phyloP scores from a whole-genome alignment of 371 early-diverging fungal genomes.

The Funneliformis caledonium region DNA sequence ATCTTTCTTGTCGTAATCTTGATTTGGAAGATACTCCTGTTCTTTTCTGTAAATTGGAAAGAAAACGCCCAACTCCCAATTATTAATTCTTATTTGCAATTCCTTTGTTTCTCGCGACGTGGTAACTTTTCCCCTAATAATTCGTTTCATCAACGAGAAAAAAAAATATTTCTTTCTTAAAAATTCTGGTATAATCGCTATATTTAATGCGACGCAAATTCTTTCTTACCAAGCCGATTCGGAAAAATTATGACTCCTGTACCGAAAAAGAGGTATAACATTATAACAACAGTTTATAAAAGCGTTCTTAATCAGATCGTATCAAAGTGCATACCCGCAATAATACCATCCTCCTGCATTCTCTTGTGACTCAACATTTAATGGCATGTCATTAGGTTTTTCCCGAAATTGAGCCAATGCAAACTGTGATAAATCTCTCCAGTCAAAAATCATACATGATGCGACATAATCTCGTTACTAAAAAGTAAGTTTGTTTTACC shows the following conservation, averaged over 20 bases:
- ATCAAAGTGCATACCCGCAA: slow-evolving; percentile 28
- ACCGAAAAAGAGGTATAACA: background rate
- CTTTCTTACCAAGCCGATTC: slow-evolving; percentile 41
- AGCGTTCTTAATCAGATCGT: background rate
- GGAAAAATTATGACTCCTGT: slow-evolving; percentile 43
- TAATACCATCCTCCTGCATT: slow-evolving; percentile 42
- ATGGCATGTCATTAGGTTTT: background rate
- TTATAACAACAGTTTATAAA: no score
- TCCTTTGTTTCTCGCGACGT: background rate
- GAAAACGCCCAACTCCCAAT: slow-evolving; percentile 46
- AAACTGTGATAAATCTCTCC: background rate
- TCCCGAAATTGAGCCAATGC: background rate
- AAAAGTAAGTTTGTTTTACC: background rate
- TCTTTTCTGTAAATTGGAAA: slow-evolving; percentile 10
- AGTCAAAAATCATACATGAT: background rate
- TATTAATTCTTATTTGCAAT: slow-evolving; percentile 34
- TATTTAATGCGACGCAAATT: background rate
- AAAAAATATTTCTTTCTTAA: background rate
- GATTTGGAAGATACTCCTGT: background rate
- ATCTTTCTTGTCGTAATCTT: background rate
- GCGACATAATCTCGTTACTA: background rate
- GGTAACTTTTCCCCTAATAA: slow-evolving; percentile 38
- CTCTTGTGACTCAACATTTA: background rate
- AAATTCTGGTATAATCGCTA: background rate
- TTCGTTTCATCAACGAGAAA: background rate